Conservation (phyloP, 73 alveolate species). For the Symbiodinium pilosum region DNA sequence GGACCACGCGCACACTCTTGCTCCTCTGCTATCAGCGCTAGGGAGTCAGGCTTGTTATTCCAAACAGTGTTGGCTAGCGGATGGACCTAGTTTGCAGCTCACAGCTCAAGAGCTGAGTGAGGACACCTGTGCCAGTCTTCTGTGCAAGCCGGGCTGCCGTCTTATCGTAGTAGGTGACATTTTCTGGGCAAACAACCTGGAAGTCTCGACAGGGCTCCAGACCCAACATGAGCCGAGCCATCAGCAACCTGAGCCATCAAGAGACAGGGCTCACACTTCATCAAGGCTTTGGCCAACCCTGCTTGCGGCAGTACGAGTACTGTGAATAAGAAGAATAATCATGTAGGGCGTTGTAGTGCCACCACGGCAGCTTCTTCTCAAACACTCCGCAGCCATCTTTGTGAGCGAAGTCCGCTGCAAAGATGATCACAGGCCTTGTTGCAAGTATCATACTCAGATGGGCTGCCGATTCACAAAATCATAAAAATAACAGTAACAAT, state of each 20-base stretch:
- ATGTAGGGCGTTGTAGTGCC: no score
- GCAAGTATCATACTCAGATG: not conserved
- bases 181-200: not conserved
- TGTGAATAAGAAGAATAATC: no score
- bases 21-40: not conserved
- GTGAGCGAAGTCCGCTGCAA: not conserved
- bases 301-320: no score
- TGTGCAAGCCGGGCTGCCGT: not conserved
- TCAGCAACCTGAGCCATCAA: not conserved
- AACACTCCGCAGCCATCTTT: not conserved
- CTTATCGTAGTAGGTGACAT: not conserved
- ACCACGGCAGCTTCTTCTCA: not conserved
- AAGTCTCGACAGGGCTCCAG: not conserved
- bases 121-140: not conserved
- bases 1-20: no score
- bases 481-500: not conserved
- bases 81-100: not conserved
- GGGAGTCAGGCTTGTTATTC: not conserved
- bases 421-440: not conserved
- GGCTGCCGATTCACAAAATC: not conserved
- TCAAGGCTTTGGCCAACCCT: no score
- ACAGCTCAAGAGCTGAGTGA: not conserved
- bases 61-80: not conserved
- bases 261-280: no score
- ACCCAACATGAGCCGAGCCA: conserved; percentile 22